phyloP scores from a whole-genome alignment of 2,329 filamentous ascomycete genomes.

The Lachnellula cervina region DNA sequence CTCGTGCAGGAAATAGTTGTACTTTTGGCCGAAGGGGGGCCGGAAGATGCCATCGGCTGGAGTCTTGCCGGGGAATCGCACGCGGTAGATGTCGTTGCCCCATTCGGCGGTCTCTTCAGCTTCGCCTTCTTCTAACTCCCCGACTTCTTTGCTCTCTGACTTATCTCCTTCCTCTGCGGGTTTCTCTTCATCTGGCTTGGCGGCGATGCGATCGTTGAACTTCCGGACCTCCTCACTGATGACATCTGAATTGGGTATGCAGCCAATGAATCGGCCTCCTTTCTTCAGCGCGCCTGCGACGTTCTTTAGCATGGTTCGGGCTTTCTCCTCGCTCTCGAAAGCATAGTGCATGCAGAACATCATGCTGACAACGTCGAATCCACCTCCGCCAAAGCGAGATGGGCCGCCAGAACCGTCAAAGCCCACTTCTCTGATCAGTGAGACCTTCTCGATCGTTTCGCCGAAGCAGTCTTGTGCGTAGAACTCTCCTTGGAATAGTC shows the following conservation, averaged over 20 bases:
- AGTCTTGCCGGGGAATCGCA: slow-evolving; percentile 79
- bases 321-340: slow-evolving; percentile 87
- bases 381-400: slow-evolving; percentile 66
- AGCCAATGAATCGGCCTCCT: slow-evolving; percentile 88
- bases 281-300: slow-evolving; percentile 88
- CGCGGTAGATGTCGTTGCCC: slow-evolving; percentile 90
- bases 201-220: slow-evolving; percentile 58
- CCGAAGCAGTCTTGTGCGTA: slow-evolving; percentile 90
- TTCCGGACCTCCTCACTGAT: slow-evolving; percentile 73
- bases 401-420: slow-evolving; percentile 63
- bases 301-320: slow-evolving; percentile 87
- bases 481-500: slow-evolving; percentile 81
- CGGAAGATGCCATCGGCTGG: slow-evolving; percentile 86
- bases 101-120: slow-evolving; percentile 67
- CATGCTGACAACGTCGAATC: slow-evolving; percentile 95
- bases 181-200: slow-evolving; percentile 36
- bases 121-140: slow-evolving; percentile 54
- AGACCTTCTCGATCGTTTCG: slow-evolving; percentile 73
- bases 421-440: slow-evolving; percentile 79
- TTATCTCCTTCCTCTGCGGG: slow-evolving; percentile 35
- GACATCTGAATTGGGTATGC: slow-evolving; percentile 94
- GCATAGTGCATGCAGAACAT: slow-evolving; percentile 99
- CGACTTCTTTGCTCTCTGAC: slow-evolving; percentile 32
- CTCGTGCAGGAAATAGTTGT: slow-evolving; percentile 93
- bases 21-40: slow-evolving; percentile 95